Evolutionary conservation across 495 filamentous ascomycete genomes (phyloP).

Genomic region (Staphylotrichum longicolle): DNA sequence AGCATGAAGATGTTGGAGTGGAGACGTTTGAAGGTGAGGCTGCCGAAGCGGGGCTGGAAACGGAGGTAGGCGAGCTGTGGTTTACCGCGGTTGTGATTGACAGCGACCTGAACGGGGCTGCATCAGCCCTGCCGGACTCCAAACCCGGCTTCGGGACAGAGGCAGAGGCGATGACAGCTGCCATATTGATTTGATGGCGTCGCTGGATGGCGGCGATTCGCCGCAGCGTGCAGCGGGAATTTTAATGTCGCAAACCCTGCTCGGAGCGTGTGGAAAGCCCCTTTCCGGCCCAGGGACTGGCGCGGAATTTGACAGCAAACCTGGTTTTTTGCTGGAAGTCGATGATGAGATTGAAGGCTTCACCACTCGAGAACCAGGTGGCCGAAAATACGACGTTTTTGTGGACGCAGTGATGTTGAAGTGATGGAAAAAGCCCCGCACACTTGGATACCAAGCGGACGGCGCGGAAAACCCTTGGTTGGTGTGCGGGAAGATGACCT

Average conservation of each 20-base stretch:
- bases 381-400: too few species aligned
- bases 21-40: conserved; percentile 29
- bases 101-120: conserved; percentile 14
- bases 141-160: not conserved
- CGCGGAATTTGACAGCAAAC: not conserved
- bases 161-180: conserved; percentile 10
- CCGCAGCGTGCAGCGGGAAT: conserved; percentile 5
- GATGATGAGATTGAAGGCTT: too few species aligned
- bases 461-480: not conserved
- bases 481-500: too few species aligned
- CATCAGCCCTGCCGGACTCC: not conserved
- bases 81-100: conserved; percentile 24
- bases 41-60: conserved; percentile 32
- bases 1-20: conserved; percentile 27
- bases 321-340: too few species aligned
- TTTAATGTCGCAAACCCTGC: conserved; percentile 15
- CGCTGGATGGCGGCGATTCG: conserved; percentile 14
- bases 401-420: too few species aligned
- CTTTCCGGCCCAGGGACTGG: not conserved
- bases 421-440: not conserved
- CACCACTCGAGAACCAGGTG: too few species aligned
- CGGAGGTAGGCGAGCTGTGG: conserved; percentile 22
- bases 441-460: not conserved
- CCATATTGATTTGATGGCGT: conserved; percentile 17
- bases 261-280: not conserved